phyloP scores from a whole-genome alignment of 1,284 basidiomycete genomes.

The Microbotryum intermedium region DNA sequence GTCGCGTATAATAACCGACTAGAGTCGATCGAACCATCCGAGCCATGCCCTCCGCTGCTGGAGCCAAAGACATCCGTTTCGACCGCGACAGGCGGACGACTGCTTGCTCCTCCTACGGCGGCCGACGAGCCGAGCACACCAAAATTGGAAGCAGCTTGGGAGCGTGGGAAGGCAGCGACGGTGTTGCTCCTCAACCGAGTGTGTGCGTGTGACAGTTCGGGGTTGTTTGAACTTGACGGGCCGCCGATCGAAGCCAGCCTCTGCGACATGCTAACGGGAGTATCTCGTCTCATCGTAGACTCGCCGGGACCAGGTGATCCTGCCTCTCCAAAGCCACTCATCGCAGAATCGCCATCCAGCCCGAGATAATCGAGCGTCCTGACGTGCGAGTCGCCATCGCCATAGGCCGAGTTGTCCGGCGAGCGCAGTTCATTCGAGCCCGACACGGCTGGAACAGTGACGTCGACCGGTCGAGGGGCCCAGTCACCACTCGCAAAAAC shows the following conservation, averaged over 20 bases:
- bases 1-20: slow-evolving; percentile 25
- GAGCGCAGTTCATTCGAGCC: slow-evolving; percentile 8
- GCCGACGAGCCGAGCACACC: background rate
- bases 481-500: slow-evolving; percentile 29
- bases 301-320: too few relatives aligned
- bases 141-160: background rate
- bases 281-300: background rate
- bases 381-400: slow-evolving; percentile 72
- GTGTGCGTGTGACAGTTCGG: background rate
- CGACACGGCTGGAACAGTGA: background rate
- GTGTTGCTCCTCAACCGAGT: slow-evolving; percentile 21
- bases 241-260: slow-evolving; percentile 18
- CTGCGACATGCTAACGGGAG: slow-evolving; percentile 13
- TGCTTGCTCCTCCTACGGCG: background rate
- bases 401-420: slow-evolving; percentile 33
- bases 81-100: background rate
- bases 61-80: background rate
- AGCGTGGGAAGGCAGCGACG: slow-evolving; percentile 20
- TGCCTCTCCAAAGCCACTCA: slow-evolving; percentile 5
- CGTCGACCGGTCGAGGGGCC: slow-evolving; percentile 15
- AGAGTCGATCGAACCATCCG: slow-evolving; percentile 19
- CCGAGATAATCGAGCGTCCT: slow-evolving; percentile 92
- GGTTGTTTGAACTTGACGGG: background rate
- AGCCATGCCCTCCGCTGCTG: background rate
- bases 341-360: slow-evolving; percentile 56